These are phyloP conservation scores for Sporothrix protearum DNA, from an alignment of 2,329 filamentous ascomycete genomes.

Conservation along the genomic window DNA sequence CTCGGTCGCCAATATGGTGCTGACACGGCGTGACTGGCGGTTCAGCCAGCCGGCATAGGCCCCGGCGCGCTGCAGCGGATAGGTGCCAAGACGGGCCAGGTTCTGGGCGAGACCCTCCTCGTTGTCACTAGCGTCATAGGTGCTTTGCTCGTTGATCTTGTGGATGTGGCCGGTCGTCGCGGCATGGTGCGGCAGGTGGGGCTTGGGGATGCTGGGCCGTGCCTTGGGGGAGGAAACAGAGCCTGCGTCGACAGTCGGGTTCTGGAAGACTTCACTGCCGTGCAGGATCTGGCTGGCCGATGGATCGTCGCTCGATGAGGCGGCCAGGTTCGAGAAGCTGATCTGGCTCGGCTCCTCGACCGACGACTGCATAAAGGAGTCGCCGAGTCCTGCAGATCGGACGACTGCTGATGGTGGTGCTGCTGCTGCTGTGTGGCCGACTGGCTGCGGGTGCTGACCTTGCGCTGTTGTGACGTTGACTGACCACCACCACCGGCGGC, in stretches of 20 bases:
- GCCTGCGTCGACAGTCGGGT: constrained; percentile 60
- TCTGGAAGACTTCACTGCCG: constrained; percentile 83
- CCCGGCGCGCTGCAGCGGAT: constrained; percentile 78
- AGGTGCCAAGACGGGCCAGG: constrained; percentile 61
- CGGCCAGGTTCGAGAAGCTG: constrained; percentile 63
- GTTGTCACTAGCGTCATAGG: constrained; percentile 28
- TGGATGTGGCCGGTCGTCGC: constrained; percentile 41
- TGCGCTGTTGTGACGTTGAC: not conserved
- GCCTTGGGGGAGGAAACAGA: not conserved
- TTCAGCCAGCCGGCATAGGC: constrained; percentile 80
- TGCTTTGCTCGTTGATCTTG: not conserved
- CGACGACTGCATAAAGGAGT: constrained; percentile 68
- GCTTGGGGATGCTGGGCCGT: not conserved
- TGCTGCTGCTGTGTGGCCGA: not conserved
- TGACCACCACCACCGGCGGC: not conserved
- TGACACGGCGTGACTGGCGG: constrained; percentile 74
- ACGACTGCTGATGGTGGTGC: constrained; percentile 30
- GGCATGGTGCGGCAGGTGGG: constrained; percentile 33
- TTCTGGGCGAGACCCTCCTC: constrained; percentile 46
- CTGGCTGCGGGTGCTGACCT: not conserved
- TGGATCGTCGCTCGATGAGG: constrained; percentile 69
- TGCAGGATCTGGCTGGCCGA: constrained; percentile 89
- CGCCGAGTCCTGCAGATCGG: constrained; percentile 62
- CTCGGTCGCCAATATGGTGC: constrained; percentile 76
- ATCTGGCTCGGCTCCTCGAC: constrained; percentile 61